Base-by-base conservation (phyloP, 345 rosid species). In the Kernera saxatilis region DNA sequence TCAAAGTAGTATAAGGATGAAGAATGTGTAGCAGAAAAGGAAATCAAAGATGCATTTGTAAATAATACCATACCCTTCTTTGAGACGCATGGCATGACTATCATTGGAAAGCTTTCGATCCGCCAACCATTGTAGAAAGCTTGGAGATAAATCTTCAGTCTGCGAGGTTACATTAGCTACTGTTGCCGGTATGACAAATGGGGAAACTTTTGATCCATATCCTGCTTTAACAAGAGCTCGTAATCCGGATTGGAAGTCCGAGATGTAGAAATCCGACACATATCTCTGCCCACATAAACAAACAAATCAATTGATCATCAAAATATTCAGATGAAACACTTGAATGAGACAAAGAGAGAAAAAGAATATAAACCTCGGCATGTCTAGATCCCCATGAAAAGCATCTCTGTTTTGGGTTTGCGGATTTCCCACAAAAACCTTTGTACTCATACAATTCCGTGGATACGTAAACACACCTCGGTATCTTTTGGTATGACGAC, bases 141-240 rank as follows among this genome's bases (percentile, higher is more conserved):
- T 77, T 15, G 98, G 96, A 73, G 96, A 88, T 30, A 87, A 69
- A 48, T 88, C 92, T 33, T 55, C 83, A 60, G 83, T 90, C 67
- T 81, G 81, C 70, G 77, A 78, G 26, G 80, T 85, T 15, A 87
- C 86, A 62, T 90, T 87, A 53, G 80, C 93, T 21, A 88, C 90
- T 17, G 92, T 84, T 43, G 86, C 40, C 29, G 93, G 87, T 66
- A 76, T 75, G 57, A 88, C 94, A 77, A 88, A 88, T 2, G 96
- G 86, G 69, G 97, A 80, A 77, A 93, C 93, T 84, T 87, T 88
- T 4, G 98, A 84, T 65, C 98, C 98, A 65, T 85, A 84, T 27
- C 98, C 98, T 2, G 96, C 96, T 82, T 90, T 90, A 51, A 93
- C 97, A 68, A 88, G 64, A 44, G 98, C 98, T 73, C 98, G 82